These are phyloP conservation scores for Pythium sukuiense DNA, from an alignment of 352 stramenopile genomes.

Conservation along the genomic window DNA sequence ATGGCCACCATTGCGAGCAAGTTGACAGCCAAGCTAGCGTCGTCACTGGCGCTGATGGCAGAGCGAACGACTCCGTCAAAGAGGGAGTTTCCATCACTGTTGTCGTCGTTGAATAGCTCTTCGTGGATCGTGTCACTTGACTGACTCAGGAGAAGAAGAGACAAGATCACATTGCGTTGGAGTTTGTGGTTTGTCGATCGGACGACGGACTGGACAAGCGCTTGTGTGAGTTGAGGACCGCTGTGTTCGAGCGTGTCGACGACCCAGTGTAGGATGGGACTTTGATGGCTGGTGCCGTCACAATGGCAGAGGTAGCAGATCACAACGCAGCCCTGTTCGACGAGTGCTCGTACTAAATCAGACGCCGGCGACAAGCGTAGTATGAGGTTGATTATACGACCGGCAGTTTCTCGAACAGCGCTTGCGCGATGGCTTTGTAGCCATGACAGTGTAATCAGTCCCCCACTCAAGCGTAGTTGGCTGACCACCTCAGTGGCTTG, in stretches of 20 bases:
- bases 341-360: conserved; percentile 38
- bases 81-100: conserved; percentile 22
- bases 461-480: conserved; percentile 36
- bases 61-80: conserved; percentile 23
- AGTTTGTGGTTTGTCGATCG: conserved; percentile 42
- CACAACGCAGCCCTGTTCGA: conserved; percentile 52
- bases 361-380: conserved; percentile 29
- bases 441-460: conserved; percentile 45
- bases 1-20: conserved; percentile 30
- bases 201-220: conserved; percentile 29
- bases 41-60: conserved; percentile 24
- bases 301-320: conserved; percentile 27
- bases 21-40: conserved; percentile 21
- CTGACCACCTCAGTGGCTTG: conserved; percentile 21
- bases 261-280: conserved; percentile 29
- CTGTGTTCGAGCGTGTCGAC: conserved; percentile 29
- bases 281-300: conserved; percentile 9
- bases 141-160: conserved; percentile 40
- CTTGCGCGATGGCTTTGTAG: conserved; percentile 29
- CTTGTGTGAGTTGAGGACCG: conserved; percentile 24
- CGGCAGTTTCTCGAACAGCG: conserved; percentile 25
- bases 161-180: conserved; percentile 45
- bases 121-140: conserved; percentile 26
- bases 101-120: conserved; percentile 12
- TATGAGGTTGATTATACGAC: conserved; percentile 22